Conservation (phyloP, 495 filamentous ascomycete genomes). For the Neurospora sp. region DNA sequence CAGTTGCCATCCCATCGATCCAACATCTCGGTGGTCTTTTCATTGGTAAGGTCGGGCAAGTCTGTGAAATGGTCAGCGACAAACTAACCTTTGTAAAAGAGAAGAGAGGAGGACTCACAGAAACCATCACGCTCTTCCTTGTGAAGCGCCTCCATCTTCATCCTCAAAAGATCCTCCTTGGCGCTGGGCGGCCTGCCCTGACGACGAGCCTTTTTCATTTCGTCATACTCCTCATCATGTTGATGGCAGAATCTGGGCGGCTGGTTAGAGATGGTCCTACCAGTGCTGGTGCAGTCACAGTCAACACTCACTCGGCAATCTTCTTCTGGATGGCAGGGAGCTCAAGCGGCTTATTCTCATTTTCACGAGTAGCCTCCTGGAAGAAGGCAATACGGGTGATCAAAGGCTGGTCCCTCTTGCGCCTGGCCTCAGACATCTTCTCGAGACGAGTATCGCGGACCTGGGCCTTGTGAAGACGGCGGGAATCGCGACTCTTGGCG, state of each 20-base stretch:
- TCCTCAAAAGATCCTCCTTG: constrained; percentile 64
- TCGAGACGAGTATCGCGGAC: constrained; percentile 67
- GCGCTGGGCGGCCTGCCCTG: constrained; percentile 71
- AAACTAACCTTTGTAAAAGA: not conserved
- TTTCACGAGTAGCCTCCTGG: constrained; percentile 46
- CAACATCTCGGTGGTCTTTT: constrained; percentile 34
- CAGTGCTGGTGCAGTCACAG: not conserved
- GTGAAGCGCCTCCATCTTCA: constrained; percentile 57
- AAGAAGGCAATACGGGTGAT: constrained; percentile 67
- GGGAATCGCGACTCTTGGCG: constrained; percentile 70
- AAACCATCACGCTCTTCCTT: constrained; percentile 81
- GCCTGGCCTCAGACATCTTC: constrained; percentile 48
- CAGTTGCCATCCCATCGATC: constrained; percentile 42
- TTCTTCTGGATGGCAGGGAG: constrained; percentile 48
- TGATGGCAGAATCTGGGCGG: constrained; percentile 60
- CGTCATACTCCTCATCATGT: constrained; percentile 61
- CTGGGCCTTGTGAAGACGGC: constrained; percentile 60
- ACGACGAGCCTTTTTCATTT: constrained; percentile 63
- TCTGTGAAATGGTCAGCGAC: constrained; percentile 24
- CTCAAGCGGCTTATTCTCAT: constrained; percentile 43
- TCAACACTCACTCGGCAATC: constrained; percentile 46
- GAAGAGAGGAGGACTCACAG: constrained; percentile 32
- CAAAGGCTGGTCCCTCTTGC: constrained; percentile 62
- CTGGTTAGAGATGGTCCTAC: not conserved
- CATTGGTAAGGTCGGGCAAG: constrained; percentile 38